Evolutionary conservation across 2,329 filamentous ascomycete genomes (phyloP), one percentile per base, ranked within the genome.

Genomic region (Fusarium fujikuroi): DNA sequence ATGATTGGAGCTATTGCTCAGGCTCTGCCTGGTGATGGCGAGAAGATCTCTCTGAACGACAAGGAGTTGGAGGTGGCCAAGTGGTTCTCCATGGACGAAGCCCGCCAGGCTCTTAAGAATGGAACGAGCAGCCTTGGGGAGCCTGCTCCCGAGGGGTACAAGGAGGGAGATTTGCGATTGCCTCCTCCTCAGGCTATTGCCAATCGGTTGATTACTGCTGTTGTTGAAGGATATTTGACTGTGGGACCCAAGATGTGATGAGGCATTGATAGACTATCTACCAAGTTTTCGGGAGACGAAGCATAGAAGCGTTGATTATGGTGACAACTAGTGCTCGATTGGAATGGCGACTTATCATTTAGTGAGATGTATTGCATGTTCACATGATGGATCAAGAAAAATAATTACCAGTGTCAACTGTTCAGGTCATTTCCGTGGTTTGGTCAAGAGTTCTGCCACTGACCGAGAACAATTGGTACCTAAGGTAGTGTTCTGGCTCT

Each of bases 1-100:
- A 96, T 97, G 93, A 93, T 97, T 75, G 94, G 88, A 7, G 95
- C 95, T 3, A 91, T 99, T 76, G 95, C 92, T 0, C 95, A 98
- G 84, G 94, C 95, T 5, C 85, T 93, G 25, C 92, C 93, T 0
- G 81, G 78, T 25, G 83, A 84, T 2, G 94, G 94, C 32, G 96
- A 99, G 86, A 88, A 83, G 37, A 95, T 99, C 58, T 89, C 91
- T 77, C 84, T 99, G 7, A 93, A 98, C 81, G 96, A 99, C 80
- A 93, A 94, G 0, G 96, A 99, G 85, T 82, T 99, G 70, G 94
- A 97, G 79, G 90, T 93, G 82, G 96, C 96, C 7, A 92, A 90
- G 81, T 99, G 96, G 96, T 95, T 95, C 77, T 84, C 88, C 2
- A 84, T 97, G 39, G 94, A 94, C 3, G 95, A 97, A 82, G 90